Percentiles rank a stretch among this genome's conserved stretches.
phyloP scores from a whole-genome alignment of 208 protist species.

The Herpetomonas samuelpessoai region DNA sequence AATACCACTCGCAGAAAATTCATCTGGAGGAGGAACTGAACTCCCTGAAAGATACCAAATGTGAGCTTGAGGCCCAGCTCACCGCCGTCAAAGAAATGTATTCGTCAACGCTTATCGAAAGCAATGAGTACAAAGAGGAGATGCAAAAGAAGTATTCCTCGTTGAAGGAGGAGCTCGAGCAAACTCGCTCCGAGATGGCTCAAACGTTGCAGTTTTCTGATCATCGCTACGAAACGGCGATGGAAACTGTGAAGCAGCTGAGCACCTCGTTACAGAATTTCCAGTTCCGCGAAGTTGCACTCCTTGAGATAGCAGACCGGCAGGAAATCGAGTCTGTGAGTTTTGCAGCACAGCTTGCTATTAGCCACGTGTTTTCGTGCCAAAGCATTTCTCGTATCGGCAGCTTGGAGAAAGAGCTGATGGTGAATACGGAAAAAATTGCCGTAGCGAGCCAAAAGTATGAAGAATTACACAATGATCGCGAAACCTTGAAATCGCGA shows the following conservation, averaged over 20 bases:
- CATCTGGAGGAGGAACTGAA: slow-evolving; percentile 17
- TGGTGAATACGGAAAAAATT: background rate
- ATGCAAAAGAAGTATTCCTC: slow-evolving; percentile 3
- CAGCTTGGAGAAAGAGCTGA: background rate
- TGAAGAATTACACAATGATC: too few relatives aligned
- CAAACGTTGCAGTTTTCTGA: slow-evolving; percentile 21
- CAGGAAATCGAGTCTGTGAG: background rate
- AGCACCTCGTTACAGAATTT: slow-evolving; percentile 19
- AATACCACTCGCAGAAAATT: slow-evolving; percentile 22
- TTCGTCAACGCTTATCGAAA: slow-evolving; percentile 48
- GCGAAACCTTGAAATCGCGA: background rate
- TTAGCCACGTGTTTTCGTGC: background rate
- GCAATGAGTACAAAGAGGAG: slow-evolving; percentile 38
- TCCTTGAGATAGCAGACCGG: slow-evolving; percentile 3
- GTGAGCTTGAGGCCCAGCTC: slow-evolving; percentile 49
- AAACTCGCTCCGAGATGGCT: slow-evolving; percentile 8
- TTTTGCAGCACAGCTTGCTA: background rate
- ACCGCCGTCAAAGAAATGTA: slow-evolving; percentile 59
- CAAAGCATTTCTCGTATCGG: too few relatives aligned
- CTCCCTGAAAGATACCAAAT: slow-evolving; percentile 28
- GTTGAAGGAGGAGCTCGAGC: slow-evolving; percentile 14
- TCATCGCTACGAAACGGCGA: slow-evolving; percentile 19
- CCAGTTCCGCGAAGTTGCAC: slow-evolving; percentile 8
- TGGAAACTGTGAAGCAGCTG: slow-evolving; percentile 24
- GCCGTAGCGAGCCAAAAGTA: background rate